phyloP scores from a whole-genome alignment of 2,329 filamentous ascomycete species.

The Lizonia empirigonia region DNA sequence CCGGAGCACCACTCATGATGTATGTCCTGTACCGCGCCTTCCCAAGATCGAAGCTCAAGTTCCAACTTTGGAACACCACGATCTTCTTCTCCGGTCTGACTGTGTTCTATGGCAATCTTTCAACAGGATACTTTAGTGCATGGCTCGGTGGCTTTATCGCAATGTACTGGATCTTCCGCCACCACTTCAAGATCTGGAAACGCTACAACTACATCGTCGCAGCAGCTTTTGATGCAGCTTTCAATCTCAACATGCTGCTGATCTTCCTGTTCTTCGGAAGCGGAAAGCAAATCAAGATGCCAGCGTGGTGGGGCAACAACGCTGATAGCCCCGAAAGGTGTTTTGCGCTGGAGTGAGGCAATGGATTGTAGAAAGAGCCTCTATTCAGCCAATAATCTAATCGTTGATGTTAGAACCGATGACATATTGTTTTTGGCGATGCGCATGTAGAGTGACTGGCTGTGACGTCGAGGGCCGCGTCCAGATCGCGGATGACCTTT shows the following conservation, averaged over 20 bases:
- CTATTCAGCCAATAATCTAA: too few relatives aligned
- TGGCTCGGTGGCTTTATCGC: conserved; percentile 66
- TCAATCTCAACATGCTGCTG: conserved; percentile 66
- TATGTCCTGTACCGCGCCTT: conserved; percentile 60
- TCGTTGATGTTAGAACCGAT: not conserved
- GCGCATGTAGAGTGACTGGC: not conserved
- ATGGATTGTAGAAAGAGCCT: too few relatives aligned
- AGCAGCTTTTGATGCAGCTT: conserved; percentile 66
- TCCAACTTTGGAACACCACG: conserved; percentile 63
- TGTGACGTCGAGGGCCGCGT: conserved; percentile 13
- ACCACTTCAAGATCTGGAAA: conserved; percentile 63
- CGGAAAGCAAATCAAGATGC: conserved; percentile 63
- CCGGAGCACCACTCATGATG: conserved; percentile 53
- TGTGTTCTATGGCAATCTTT: conserved; percentile 66
- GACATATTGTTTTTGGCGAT: not conserved
- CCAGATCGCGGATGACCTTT: not conserved
- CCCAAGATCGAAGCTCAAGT: conserved; percentile 59
- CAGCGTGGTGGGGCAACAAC: conserved; percentile 69
- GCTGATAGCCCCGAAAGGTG: conserved; percentile 62
- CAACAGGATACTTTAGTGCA: conserved; percentile 61
- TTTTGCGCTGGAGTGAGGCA: conserved; percentile 57
- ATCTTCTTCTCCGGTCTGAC: conserved; percentile 65
- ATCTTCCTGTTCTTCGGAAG: conserved; percentile 66
- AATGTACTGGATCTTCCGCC: conserved; percentile 64
- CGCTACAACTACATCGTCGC: conserved; percentile 67